Evolutionary conservation across 257 asterid species (phyloP).

Genomic region (Craterostigma plantagineum): DNA sequence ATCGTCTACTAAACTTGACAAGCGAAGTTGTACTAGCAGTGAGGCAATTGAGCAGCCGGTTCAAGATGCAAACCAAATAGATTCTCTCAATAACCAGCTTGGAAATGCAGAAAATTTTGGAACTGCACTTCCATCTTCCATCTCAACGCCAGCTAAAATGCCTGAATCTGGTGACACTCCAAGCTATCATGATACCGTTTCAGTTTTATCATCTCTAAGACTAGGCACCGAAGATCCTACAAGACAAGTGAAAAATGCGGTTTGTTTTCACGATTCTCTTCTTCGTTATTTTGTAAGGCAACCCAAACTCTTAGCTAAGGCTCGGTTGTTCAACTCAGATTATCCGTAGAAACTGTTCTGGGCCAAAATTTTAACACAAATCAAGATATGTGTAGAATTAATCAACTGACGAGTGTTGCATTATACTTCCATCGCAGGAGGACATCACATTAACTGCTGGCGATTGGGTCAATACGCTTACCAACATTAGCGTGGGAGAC

Average conservation of each 20-base stretch:
- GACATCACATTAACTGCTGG: slow-evolving; percentile 32
- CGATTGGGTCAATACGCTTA: slow-evolving; percentile 90
- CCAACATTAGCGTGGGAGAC: slow-evolving; percentile 72
- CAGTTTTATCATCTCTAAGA: slow-evolving; percentile 12
- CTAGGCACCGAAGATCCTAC: slow-evolving; percentile 18
- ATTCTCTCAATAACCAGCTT: slow-evolving; percentile 12
- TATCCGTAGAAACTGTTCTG: no score
- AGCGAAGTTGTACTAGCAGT: slow-evolving; percentile 14
- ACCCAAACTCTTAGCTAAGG: no score
- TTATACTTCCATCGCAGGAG: slow-evolving; percentile 18
- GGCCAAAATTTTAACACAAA: no score
- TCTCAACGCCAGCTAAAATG: no score
- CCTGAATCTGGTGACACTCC: no score
- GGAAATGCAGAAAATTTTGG: slow-evolving; percentile 18
- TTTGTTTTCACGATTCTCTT: slow-evolving; percentile 12
- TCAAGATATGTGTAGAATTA: no score
- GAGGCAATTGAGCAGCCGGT: slow-evolving; percentile 15
- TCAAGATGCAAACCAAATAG: slow-evolving; percentile 16
- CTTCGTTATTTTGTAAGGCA: slow-evolving; percentile 1
- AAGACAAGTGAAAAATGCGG: slow-evolving; percentile 36
- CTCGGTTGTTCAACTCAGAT: no score
- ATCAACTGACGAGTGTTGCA: not conserved
- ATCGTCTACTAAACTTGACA: slow-evolving; percentile 17
- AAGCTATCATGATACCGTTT: slow-evolving; percentile 14
- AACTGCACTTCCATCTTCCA: no score